Evolutionary conservation across 345 rosid species (phyloP), one percentile per base, ranked within the genome.

Genomic region (Combretum micranthum): DNA sequence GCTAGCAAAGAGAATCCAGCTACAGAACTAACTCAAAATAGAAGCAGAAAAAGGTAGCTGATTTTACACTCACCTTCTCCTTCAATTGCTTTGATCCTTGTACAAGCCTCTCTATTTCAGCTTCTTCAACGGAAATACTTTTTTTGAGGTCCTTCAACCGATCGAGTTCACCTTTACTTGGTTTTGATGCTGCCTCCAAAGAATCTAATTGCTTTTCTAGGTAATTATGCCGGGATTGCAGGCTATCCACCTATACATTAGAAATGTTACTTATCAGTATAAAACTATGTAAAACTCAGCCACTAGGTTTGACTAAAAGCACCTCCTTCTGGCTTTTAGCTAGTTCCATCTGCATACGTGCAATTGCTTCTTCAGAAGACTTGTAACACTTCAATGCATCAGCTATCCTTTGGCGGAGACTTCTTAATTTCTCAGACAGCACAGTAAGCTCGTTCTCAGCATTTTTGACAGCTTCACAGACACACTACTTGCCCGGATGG

Each of bases 281-380:
- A 49, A 26, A 25, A 32, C 60, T 50, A 51, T 62, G 23, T 47
- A 13, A 21, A 37, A 65, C 25, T 25, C 15, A 43, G 44, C 20
- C 25, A 5, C 23, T 20, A 44, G 14, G 19, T 53, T n/a, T 48
- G 62, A 64, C 13, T 13, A 25, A 56, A 13, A 23, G 20, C 73
- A 93, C 97, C 97, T 93, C 94, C 66, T 79, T 86, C 78, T 72
- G 88, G 75, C 83, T 73, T 79, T 87, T 93, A 10, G 96, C 94
- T 61, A 86, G 64, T 69, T 87, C 99, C 97, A 87, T 85, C 75
- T 89, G 88, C 60, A 87, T 62, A 69, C 53, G 68, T 18, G 77
- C 66, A 64, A 82, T 77, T 56, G 64, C 80, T 65, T 75, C 87
- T 64, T 89, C 94, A 68, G 84, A 75, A 56, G 90, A 64, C 56